These are phyloP conservation scores for Daldinia concentrica DNA, from an alignment of 495 filamentous ascomycete genomes.

Conservation along the genomic window DNA sequence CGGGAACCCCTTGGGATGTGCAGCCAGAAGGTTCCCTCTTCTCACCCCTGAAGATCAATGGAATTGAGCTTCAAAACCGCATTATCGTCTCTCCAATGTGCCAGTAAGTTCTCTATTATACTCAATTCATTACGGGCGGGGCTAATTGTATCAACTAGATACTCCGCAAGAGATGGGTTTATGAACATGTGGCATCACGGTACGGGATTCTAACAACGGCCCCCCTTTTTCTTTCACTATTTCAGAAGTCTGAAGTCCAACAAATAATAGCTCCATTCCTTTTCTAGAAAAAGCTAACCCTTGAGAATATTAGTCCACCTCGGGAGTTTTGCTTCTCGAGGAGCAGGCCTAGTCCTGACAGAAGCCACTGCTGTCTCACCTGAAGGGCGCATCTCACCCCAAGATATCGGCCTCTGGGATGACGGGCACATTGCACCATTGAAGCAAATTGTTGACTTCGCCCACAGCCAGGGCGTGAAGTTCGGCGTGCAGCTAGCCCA, in stretches of 20 bases:
- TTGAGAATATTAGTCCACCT: slow-evolving; percentile 46
- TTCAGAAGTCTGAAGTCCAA: not conserved
- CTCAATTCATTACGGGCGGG: slow-evolving; percentile 60
- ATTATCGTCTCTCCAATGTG: slow-evolving; percentile 70
- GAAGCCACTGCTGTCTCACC: slow-evolving; percentile 77
- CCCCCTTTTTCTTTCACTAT: not conserved
- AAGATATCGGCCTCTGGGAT: slow-evolving; percentile 76
- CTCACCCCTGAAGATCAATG: slow-evolving; percentile 65
- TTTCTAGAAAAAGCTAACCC: not conserved
- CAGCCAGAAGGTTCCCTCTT: slow-evolving; percentile 62
- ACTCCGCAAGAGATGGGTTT: slow-evolving; percentile 64
- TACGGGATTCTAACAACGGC: not conserved
- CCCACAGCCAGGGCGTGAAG: slow-evolving; percentile 72
- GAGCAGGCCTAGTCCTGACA: slow-evolving; percentile 72
- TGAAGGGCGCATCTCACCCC: slow-evolving; percentile 80
- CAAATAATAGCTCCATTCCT: not conserved
- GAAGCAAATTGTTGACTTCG: slow-evolving; percentile 71
- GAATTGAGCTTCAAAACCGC: slow-evolving; percentile 68
- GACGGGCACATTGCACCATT: slow-evolving; percentile 74
- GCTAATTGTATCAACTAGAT: slow-evolving; percentile 8
- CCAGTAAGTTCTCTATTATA: slow-evolving; percentile 68
- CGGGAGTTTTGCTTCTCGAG: slow-evolving; percentile 68
- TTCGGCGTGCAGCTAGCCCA: slow-evolving; percentile 81
- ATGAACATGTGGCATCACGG: slow-evolving; percentile 46
- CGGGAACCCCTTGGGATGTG: slow-evolving; percentile 68